These are phyloP conservation scores for Solanum bulbocastanum DNA, from an alignment of 257 asterid species.

Conservation along the genomic window DNA sequence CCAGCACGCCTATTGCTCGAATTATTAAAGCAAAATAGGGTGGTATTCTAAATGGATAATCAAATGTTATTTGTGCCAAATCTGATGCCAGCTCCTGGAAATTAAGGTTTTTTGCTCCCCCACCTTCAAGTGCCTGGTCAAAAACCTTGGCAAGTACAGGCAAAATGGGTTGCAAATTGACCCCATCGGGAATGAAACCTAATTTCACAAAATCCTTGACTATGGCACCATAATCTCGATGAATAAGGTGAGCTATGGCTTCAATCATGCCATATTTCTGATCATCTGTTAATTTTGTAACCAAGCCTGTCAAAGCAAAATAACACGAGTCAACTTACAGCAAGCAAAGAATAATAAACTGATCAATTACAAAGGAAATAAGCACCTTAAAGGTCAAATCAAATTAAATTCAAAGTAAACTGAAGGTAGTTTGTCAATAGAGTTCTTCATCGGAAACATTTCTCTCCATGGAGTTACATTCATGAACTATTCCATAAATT, in stretches of 20 bases:
- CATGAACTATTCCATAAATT: background rate
- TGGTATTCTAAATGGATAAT: conserved; percentile 93
- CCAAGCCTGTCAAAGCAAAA: conserved; percentile 60
- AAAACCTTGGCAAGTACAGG: conserved; percentile 98
- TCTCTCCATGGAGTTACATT: background rate
- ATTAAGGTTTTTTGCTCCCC: conserved; percentile 93
- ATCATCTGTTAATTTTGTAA: conserved; percentile 91
- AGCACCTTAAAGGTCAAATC: background rate
- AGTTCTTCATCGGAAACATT: background rate
- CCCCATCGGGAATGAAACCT: conserved; percentile 89
- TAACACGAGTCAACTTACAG: background rate
- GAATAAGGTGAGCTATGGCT: conserved; percentile 98
- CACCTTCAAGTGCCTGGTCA: conserved; percentile 99
- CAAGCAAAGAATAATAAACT: background rate
- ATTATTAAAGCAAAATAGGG: conserved; percentile 98
- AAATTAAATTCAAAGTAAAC: background rate
- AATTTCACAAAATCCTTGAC: conserved; percentile 94
- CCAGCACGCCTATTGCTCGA: conserved; percentile 97
- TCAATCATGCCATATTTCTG: conserved; percentile 97
- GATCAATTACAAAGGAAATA: background rate
- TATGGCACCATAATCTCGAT: conserved; percentile 89
- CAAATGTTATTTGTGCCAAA: conserved; percentile 96
- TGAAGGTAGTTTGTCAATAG: background rate
- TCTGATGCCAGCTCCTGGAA: conserved; percentile 98
- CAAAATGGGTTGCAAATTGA: conserved; percentile 84